Conservation (phyloP, 2,329 filamentous ascomycete species). For the Clarireedia hainanense region DNA sequence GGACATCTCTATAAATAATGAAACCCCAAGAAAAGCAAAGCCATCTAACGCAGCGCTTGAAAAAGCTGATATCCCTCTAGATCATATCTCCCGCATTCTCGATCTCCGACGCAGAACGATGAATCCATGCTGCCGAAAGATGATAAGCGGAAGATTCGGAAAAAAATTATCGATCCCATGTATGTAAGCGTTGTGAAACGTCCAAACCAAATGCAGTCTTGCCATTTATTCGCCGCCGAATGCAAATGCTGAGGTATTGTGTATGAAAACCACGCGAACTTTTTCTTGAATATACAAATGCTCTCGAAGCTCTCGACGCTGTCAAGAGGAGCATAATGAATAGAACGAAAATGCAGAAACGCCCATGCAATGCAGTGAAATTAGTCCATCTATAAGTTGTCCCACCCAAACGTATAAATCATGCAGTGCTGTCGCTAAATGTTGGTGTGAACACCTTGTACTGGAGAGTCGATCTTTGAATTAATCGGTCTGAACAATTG, state of each 20-base stretch:
- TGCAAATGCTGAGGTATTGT: slow-evolving; percentile 1
- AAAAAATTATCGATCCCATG: background rate
- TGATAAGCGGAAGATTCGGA: background rate
- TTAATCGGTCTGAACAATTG: slow-evolving; percentile 58
- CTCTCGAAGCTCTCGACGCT: background rate
- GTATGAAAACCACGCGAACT: slow-evolving; percentile 5
- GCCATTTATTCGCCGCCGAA: slow-evolving; percentile 1
- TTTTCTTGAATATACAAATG: slow-evolving; percentile 2
- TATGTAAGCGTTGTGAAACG: background rate
- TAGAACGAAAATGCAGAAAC: slow-evolving; percentile 8
- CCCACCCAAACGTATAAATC: slow-evolving; percentile 14
- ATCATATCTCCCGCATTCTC: slow-evolving; percentile 1
- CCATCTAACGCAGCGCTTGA: slow-evolving; percentile 4
- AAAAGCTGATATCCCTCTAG: slow-evolving; percentile 7
- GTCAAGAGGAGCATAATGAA: background rate
- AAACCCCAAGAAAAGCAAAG: slow-evolving; percentile 1
- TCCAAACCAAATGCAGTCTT: background rate
- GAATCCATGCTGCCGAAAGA: background rate
- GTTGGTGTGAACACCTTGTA: slow-evolving; percentile 26
- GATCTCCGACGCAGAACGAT: background rate
- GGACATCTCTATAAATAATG: slow-evolving; percentile 7
- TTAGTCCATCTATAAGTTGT: slow-evolving; percentile 1
- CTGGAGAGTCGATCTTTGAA: slow-evolving; percentile 34
- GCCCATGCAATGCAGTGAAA: slow-evolving; percentile 10
- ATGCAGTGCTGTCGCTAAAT: slow-evolving; percentile 17